These are phyloP conservation scores for Neopestalotiopsis clavispora DNA, from an alignment of 2,329 filamentous ascomycete species.

Conservation along the genomic window DNA sequence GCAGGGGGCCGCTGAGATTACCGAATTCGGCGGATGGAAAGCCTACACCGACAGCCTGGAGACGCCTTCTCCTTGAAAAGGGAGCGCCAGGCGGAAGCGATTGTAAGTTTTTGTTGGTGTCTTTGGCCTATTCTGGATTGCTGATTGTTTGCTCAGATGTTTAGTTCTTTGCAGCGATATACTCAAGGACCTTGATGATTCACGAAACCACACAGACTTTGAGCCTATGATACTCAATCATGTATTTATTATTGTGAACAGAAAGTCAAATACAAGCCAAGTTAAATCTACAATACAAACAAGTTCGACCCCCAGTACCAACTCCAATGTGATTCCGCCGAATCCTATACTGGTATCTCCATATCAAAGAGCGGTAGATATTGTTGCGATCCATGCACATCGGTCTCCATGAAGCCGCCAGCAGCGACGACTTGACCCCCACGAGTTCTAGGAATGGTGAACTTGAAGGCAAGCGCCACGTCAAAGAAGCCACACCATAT, in stretches of 20 bases:
- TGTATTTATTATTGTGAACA: too few relatives aligned
- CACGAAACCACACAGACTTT: too few relatives aligned
- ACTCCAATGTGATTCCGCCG: too few relatives aligned
- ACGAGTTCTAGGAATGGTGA: conserved; percentile 40
- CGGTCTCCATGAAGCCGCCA: conserved; percentile 37
- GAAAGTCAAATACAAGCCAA: too few relatives aligned
- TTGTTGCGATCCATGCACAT: conserved; percentile 36
- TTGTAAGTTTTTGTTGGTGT: conserved; percentile 13
- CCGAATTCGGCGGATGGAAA: conserved; percentile 37
- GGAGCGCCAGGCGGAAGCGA: too few relatives aligned
- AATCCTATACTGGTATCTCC: conserved; percentile 20
- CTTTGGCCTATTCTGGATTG: too few relatives aligned
- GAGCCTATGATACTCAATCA: too few relatives aligned
- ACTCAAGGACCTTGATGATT: too few relatives aligned
- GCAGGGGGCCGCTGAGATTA: conserved; percentile 36
- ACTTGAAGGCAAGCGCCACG: conserved; percentile 52
- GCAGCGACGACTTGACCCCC: conserved; percentile 24
- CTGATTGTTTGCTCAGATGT: too few relatives aligned
- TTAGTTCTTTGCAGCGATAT: too few relatives aligned
- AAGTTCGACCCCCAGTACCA: too few relatives aligned
- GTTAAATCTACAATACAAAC: too few relatives aligned
- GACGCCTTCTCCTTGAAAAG: neutral
- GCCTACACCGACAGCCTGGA: conserved; percentile 26
- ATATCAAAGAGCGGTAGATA: conserved; percentile 31
- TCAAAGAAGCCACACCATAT: conserved; percentile 48